Evolutionary conservation across 1,284 basidiomycete genomes (phyloP).

Genomic region (Singerocomus inundabilis): DNA sequence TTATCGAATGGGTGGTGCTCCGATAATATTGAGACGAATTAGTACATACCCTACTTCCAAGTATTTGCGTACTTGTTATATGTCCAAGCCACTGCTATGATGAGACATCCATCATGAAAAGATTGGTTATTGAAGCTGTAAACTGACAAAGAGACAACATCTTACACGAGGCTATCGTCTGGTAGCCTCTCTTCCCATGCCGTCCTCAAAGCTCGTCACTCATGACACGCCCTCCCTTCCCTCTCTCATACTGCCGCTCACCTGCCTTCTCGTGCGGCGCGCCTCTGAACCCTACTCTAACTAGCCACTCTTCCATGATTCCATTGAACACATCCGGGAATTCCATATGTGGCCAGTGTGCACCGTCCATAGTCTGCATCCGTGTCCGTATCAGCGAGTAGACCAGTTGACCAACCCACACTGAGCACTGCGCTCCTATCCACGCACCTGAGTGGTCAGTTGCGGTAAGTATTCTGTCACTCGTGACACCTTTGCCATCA

Average conservation of each 20-base stretch:
- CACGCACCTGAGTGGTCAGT: constrained; percentile 48
- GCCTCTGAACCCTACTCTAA: background rate
- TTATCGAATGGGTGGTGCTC: background rate
- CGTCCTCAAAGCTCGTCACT: no score
- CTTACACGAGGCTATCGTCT: no score
- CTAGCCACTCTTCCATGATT: constrained; percentile 43
- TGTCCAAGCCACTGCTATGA: no score
- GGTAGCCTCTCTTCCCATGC: no score
- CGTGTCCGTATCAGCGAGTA: background rate
- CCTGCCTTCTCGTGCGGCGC: no score
- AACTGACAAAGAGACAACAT: background rate
- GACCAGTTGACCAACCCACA: background rate
- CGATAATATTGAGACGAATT: background rate
- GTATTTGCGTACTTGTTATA: no score
- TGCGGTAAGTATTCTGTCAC: constrained; percentile 49
- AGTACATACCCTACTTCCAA: no score
- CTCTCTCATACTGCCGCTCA: no score
- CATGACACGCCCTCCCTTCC: no score
- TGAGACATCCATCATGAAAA: no score
- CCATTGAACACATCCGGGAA: constrained; percentile 49
- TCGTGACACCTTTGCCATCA: constrained; percentile 40
- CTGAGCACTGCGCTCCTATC: no score
- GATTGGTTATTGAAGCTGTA: background rate
- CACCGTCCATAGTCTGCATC: constrained; percentile 44
- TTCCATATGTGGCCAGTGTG: constrained; percentile 66